These are phyloP conservation scores for Juglanconis juglandina DNA, from an alignment of 2,329 filamentous ascomycete genomes.

Conservation along the genomic window DNA sequence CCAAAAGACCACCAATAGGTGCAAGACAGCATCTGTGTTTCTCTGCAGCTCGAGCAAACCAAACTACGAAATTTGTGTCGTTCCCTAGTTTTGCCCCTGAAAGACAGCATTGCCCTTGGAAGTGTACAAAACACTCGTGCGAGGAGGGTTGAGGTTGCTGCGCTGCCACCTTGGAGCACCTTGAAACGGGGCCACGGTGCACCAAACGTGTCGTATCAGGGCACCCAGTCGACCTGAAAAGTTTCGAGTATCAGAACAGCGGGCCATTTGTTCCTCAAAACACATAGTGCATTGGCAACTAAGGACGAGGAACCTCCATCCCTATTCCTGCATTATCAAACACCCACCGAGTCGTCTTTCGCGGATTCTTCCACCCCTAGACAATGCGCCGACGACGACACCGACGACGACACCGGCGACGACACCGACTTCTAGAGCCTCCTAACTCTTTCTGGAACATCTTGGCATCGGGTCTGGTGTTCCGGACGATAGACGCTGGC, in stretches of 20 bases:
- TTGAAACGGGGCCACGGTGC: neutral
- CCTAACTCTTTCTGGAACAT: no score
- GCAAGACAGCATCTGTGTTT: neutral
- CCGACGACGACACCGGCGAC: no score
- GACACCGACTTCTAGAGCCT: no score
- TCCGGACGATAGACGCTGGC: no score
- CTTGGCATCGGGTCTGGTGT: no score
- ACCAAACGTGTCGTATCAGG: neutral
- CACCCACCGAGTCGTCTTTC: neutral
- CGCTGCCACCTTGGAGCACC: no score
- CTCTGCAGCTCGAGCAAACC: neutral
- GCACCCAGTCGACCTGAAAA: neutral
- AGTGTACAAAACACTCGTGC: neutral
- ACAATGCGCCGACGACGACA: no score
- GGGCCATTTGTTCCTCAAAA: neutral
- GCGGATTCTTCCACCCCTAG: neutral
- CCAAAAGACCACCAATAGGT: neutral
- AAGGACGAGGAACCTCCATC: neutral
- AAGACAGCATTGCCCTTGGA: neutral
- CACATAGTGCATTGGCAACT: neutral
- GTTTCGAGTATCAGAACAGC: conserved; percentile 11
- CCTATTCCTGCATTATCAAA: neutral
- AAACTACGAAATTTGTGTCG: neutral
- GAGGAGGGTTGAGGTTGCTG: neutral
- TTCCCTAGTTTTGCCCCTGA: neutral